Base-by-base conservation (phyloP, 2,329 filamentous ascomycete species). In the Calonectria montana region DNA sequence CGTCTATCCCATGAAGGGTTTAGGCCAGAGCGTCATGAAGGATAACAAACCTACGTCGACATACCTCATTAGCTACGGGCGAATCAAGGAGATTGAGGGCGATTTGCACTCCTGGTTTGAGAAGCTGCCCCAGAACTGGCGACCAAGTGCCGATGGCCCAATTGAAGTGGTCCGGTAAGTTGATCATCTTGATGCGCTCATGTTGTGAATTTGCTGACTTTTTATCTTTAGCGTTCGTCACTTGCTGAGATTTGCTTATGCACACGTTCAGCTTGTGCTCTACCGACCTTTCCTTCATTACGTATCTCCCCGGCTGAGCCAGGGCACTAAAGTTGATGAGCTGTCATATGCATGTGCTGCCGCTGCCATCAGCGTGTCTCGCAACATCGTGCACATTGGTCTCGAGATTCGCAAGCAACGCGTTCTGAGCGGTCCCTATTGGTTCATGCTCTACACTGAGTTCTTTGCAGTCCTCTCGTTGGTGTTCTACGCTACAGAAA, bases 251-350 rank as follows among this genome's bases (percentile, higher is more conserved):
- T 92, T 97, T 82, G 90, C 92, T n/a, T 96, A 94, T 80, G 93
- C 93, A 2, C 94, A 96, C 78, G 93, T 95, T 6, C 94, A 96
- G 79, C 92, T 97, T 81, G 91, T 97, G 79, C 85, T 97, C 2
- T 97, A 97, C 79, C 88, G 94, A 21, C 94, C 94, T 0, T 97
- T 97, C 81, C 84, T 97, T 15, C 94, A 97, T 80, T 97, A 96
- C 76, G 91, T 95, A 18, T 95, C 94, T 9, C 91, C 91, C 12
- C 87, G 90, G 50, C 84, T 90, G 2, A 88, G 86, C 61, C 85
- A 87, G 64, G 87, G 86, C 12, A 90, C 87, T 74, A 86, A 86
- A 57, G 86, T 94, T n/a, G 94, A 96, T 77, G 92, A 95, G 76
- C 88, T 94, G 65, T 94, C 93, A 1, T 96, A 95, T 80, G 93